Evolutionary conservation across 768 basidiomycete genomes (phyloP), one percentile per base, ranked within the genome.

Genomic region (Lentinula detonsa): DNA sequence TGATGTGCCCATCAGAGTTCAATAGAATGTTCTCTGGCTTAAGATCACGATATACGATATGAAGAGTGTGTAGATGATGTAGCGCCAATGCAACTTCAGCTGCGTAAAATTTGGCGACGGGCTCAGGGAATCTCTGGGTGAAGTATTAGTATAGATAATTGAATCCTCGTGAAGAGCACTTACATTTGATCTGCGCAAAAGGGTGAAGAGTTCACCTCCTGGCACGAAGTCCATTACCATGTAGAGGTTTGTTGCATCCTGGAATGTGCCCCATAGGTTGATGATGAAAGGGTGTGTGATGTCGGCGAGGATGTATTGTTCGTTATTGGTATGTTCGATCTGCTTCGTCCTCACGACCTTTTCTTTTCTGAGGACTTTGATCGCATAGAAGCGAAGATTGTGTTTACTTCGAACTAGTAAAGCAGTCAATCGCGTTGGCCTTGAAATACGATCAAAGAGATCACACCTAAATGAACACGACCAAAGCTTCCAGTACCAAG

Each of bases 181-280:
- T 48, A 94, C 93, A 71, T 91, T 93, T 53, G 93, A 94, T 75
- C 94, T 83, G 65, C 95, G 84, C 63, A 98, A 74, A 58, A 98
- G 85, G 13, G 94, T 95, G 73, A 98, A 99, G 5, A 99, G 81
- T 72, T 99, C 97, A 15, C 97, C 97, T 7, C 97, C 97, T 4
- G 95, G 92, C 2, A 93, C 93, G 72, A 92, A 98, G 77, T 88
- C 95, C 86, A 98, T 91, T 59, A 98, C 90, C 93, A 99, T 96
- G 78, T 98, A 99, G 13, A 98, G 81, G 72, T 98, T 98, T 18
- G 89, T 74, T 37, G 85, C 73, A 69, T 98, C 97, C 70, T 98
- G 97, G 71, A 95, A 95, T 3, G 87, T 85, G 37, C 95, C 95
- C 95, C 95, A 98, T 4, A 98, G 84, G 71, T 95, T 98, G 76